phyloP scores from a whole-genome alignment of 192 early-diverging fungal species.

The Backusella psychrophila region DNA sequence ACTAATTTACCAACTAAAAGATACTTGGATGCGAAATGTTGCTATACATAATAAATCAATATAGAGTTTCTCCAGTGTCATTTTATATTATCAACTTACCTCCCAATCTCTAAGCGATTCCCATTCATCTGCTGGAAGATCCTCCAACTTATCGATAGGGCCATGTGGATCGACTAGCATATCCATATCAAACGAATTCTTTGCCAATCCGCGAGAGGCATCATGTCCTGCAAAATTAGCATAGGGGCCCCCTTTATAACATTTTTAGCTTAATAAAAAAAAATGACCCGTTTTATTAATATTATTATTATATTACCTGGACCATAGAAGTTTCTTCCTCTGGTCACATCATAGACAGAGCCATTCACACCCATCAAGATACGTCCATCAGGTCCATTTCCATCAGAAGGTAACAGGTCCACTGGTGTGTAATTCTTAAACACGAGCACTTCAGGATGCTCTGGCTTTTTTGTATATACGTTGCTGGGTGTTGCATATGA shows the following conservation, averaged over 20 bases:
- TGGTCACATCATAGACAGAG: constrained; percentile 86
- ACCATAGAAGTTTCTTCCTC: constrained; percentile 84
- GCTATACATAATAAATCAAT: background rate
- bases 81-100: background rate
- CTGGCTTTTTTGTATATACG: constrained; percentile 23
- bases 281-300: background rate
- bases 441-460: constrained; percentile 57
- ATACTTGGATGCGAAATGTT: constrained; percentile 81
- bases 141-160: constrained; percentile 81
- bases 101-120: constrained; percentile 80
- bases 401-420: constrained; percentile 73
- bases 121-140: constrained; percentile 70
- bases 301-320: constrained; percentile 56
- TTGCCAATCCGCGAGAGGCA: constrained; percentile 89
- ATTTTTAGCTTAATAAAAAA: background rate
- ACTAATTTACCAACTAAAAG: constrained; percentile 66
- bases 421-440: constrained; percentile 76
- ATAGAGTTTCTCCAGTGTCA: too few relatives aligned
- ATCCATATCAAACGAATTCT: constrained; percentile 78
- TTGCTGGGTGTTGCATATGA: constrained; percentile 41
- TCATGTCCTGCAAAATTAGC: constrained; percentile 96
- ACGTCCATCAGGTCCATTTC: constrained; percentile 52
- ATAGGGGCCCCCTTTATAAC: constrained; percentile 77
- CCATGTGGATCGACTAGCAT: constrained; percentile 67
- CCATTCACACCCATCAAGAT: constrained; percentile 86